These are phyloP conservation scores for Cyamopsis tetragonoloba DNA, from an alignment of 306 rosid species.

Conservation along the genomic window DNA sequence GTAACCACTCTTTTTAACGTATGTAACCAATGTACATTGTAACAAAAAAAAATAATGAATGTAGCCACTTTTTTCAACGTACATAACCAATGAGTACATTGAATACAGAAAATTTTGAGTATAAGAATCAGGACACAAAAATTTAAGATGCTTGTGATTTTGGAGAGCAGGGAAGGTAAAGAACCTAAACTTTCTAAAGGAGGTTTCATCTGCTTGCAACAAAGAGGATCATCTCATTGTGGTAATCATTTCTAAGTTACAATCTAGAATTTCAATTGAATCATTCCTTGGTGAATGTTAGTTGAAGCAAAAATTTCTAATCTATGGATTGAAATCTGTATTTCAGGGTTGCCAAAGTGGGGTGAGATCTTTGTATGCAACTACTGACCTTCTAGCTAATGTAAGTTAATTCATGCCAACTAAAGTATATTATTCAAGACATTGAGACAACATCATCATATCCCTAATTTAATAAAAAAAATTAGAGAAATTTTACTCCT, in stretches of 20 bases:
- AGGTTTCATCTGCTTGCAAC: conserved; percentile 48
- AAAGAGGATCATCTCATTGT: conserved; percentile 68
- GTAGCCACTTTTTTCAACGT: too few species aligned
- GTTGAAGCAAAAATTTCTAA: background rate
- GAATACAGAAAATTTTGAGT: too few species aligned
- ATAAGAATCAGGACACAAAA: too few species aligned
- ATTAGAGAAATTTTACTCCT: background rate
- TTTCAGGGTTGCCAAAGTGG: conserved; percentile 84
- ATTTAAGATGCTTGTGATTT: background rate
- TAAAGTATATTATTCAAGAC: background rate
- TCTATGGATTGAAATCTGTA: background rate
- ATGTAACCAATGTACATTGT: too few species aligned
- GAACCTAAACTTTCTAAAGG: conserved; percentile 57
- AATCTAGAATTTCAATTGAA: background rate
- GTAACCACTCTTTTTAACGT: too few species aligned
- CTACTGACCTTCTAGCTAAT: conserved; percentile 49
- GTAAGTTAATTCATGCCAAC: conserved; percentile 43
- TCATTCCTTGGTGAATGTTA: background rate
- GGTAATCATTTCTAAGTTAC: conserved; percentile 37
- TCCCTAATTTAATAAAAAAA: background rate
- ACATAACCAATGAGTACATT: too few species aligned
- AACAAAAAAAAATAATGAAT: too few species aligned
- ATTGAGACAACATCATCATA: background rate
- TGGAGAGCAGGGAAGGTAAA: conserved; percentile 53
- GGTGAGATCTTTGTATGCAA: conserved; percentile 63